Evolutionary conservation across 2,329 filamentous ascomycete genomes (phyloP).

Genomic region (Talaromyces sp.): DNA sequence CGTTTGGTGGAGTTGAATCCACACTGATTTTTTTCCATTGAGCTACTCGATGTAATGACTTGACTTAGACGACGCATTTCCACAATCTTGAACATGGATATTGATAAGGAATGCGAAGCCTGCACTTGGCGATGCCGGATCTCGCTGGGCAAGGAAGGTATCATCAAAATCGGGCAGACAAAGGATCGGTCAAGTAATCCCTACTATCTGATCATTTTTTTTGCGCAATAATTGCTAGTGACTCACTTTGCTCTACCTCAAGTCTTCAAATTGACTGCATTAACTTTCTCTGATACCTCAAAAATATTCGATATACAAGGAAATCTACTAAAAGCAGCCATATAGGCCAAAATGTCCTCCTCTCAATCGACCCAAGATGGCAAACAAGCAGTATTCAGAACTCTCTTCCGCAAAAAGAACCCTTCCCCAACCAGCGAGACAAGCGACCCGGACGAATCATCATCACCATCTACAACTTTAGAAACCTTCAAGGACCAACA

Average conservation of each 20-base stretch:
- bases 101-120: not conserved
- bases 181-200: not conserved
- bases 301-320: not conserved
- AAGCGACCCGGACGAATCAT: not conserved
- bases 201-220: not conserved
- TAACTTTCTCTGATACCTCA: not conserved
- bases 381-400: not conserved
- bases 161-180: not conserved
- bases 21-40: not conserved
- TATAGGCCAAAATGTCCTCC: not conserved
- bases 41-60: not conserved
- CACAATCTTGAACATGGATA: not conserved
- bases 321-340: not conserved
- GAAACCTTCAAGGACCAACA: conserved; percentile 17
- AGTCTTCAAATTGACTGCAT: not conserved
- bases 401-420: not conserved
- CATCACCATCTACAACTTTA: conserved; percentile 3
- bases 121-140: not conserved
- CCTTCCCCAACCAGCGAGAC: not conserved
- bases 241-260: not conserved
- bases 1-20: too few relatives aligned
- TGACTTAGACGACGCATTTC: not conserved
- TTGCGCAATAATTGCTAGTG: not conserved
- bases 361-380: not conserved
- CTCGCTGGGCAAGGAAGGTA: too few relatives aligned